These are phyloP conservation scores for Yamadazyma atmosphaerica DNA, from an alignment of 1,139 yeast genomes.

Conservation along the genomic window DNA sequence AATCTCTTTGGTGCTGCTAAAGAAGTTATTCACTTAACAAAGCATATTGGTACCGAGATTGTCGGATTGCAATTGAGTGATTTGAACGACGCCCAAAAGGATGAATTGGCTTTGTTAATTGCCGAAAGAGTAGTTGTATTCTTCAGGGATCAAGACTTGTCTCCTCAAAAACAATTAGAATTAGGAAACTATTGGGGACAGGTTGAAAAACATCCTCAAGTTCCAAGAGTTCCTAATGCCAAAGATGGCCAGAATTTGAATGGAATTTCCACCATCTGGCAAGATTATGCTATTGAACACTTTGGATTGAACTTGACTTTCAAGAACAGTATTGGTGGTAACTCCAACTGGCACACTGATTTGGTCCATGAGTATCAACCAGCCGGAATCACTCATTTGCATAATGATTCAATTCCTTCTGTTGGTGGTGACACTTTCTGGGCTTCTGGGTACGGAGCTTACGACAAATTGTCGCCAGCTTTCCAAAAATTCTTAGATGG, in stretches of 20 bases:
- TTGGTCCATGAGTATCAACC: conserved; percentile 39
- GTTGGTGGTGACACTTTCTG: conserved; percentile 41
- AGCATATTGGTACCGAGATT: conserved; percentile 56
- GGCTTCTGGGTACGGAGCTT: conserved; percentile 40
- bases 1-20: conserved; percentile 53
- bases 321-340: conserved; percentile 33
- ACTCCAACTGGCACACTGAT: conserved; percentile 39
- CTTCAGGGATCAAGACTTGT: conserved; percentile 43
- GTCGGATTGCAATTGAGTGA: conserved; percentile 53
- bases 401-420: conserved; percentile 33
- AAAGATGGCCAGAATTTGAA: conserved; percentile 17
- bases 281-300: conserved; percentile 34
- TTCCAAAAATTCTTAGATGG: conserved; percentile 39
- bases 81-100: conserved; percentile 50
- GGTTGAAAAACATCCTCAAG: conserved; percentile 45
- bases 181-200: conserved; percentile 45
- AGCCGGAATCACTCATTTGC: conserved; percentile 40
- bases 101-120: conserved; percentile 46
- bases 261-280: conserved; percentile 58
- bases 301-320: conserved; percentile 24
- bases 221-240: conserved; percentile 30
- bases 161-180: conserved; percentile 47
- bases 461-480: conserved; percentile 38
- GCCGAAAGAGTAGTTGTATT: conserved; percentile 47
- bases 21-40: conserved; percentile 48